Evolutionary conservation across 2,329 filamentous ascomycete genomes (phyloP), one percentile per base, ranked within the genome.

Genomic region (Fusarium paranaense): DNA sequence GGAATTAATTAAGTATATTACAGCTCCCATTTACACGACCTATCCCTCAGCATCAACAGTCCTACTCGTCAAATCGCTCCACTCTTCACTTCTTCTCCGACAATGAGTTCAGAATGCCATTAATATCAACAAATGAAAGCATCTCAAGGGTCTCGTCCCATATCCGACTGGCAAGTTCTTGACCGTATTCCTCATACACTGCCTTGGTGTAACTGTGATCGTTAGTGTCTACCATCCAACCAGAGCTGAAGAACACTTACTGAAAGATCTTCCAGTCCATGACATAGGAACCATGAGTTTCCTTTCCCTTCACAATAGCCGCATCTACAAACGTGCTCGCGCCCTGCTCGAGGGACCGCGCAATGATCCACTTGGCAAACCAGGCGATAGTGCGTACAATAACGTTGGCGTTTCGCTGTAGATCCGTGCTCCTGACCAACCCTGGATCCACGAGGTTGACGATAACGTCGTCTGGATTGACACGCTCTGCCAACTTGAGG

Each of bases 361-460:
- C 77, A 4, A 54, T 2, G 2, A 79, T 4, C 22, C 58, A 63
- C 50, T 77, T 77, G 27, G 69, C 5, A 0, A 67, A 7, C 5
- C 25, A 18, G 3, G 32, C 9, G 0, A 80, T 14, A 1, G 76
- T 47, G 6, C 59, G 69, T 1, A 78, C 7, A 0, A 80, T 5
- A 1, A 76, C 63, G 11, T 67, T 66, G 1, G 76, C 67, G 2
- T 85, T 81, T 1, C 83, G 81, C 18, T 75, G 70, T 4, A 90
- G 78, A 0, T 78, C 73, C 0, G 88, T 89, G 4, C 84, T 86
- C 38, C 80, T 82, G 9, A 83, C 80, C 52, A 82, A 79, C 0
- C 85, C 87, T 1, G 87, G 87, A 22, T 87, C 86, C 1, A 84
- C 85, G 2, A 87, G 68, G 62, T 88, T 89, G 45, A 89, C 78